phyloP scores from a whole-genome alignment of 106 monocot species.

The Apostasia ramifera region DNA sequence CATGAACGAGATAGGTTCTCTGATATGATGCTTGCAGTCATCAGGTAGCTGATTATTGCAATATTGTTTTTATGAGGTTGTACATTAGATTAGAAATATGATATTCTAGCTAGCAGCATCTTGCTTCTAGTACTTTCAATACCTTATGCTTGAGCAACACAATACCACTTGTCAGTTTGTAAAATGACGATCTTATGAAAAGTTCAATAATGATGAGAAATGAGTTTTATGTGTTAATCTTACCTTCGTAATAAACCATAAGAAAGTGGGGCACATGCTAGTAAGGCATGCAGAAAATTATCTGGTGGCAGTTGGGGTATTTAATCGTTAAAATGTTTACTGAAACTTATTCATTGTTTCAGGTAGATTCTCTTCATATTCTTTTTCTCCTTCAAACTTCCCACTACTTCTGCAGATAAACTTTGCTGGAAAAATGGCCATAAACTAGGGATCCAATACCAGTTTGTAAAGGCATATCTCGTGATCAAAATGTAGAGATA shows the following conservation, averaged over 20 bases:
- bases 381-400: neutral
- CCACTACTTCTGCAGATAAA: too few relatives aligned
- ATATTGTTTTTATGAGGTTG: too few relatives aligned
- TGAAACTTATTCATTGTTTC: neutral
- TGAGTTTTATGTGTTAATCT: too few relatives aligned
- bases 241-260: neutral
- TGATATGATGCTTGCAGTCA: constrained; percentile 92
- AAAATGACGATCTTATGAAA: neutral
- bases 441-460: too few relatives aligned
- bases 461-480: too few relatives aligned
- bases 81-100: too few relatives aligned
- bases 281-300: neutral
- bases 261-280: neutral
- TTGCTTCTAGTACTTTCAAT: too few relatives aligned
- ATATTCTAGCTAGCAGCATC: too few relatives aligned
- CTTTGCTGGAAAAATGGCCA: too few relatives aligned
- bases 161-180: neutral
- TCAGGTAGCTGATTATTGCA: constrained; percentile 47
- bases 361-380: neutral
- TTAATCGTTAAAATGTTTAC: too few relatives aligned
- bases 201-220: neutral
- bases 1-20: constrained; percentile 98
- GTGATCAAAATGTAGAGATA: too few relatives aligned
- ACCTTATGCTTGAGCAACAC: neutral
- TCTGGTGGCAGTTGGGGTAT: neutral